phyloP scores from a whole-genome alignment of 164 flowering plant genomes.

The Malania oleifera region DNA sequence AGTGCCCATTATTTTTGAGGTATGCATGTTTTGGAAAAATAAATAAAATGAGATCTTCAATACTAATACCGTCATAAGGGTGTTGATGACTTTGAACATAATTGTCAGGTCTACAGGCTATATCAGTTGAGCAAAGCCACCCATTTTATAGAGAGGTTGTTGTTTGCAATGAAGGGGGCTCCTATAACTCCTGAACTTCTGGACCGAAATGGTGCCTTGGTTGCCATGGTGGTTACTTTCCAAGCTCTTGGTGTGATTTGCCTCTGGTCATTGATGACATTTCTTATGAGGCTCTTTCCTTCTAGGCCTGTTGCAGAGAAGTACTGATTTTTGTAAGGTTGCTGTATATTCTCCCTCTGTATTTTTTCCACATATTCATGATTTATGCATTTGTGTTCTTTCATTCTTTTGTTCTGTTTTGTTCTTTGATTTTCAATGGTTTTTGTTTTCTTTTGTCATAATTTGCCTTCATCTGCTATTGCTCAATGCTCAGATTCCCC shows the following conservation, averaged over 20 bases:
- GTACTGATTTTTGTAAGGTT: conserved; percentile 29
- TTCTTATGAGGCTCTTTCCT: conserved; percentile 88
- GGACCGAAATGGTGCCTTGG: conserved; percentile 50
- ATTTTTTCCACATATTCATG: too few species aligned
- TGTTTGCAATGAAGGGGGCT: conserved; percentile 46
- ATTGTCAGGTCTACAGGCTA: conserved; percentile 66
- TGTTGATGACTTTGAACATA: conserved; percentile 7
- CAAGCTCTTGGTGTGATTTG: conserved; percentile 68
- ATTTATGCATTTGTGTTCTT: too few species aligned
- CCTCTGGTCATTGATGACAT: conserved; percentile 83
- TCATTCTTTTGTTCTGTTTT: too few species aligned
- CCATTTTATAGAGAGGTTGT: conserved; percentile 51
- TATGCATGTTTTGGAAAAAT: conserved; percentile 12
- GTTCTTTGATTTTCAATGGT: too few species aligned
- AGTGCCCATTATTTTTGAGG: conserved; percentile 89
- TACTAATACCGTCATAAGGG: neutral
- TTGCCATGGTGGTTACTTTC: conserved; percentile 53
- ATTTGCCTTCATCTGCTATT: too few species aligned
- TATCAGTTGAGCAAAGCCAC: conserved; percentile 74
- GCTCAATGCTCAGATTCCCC: too few species aligned
- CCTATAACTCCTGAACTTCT: conserved; percentile 33
- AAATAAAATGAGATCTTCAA: neutral
- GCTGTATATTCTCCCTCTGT: neutral
- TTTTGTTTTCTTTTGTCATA: too few species aligned
- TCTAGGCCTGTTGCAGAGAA: conserved; percentile 87